These are phyloP conservation scores for Scheffersomyces illinoinensis DNA, from an alignment of 1,139 yeast species.

Conservation along the genomic window DNA sequence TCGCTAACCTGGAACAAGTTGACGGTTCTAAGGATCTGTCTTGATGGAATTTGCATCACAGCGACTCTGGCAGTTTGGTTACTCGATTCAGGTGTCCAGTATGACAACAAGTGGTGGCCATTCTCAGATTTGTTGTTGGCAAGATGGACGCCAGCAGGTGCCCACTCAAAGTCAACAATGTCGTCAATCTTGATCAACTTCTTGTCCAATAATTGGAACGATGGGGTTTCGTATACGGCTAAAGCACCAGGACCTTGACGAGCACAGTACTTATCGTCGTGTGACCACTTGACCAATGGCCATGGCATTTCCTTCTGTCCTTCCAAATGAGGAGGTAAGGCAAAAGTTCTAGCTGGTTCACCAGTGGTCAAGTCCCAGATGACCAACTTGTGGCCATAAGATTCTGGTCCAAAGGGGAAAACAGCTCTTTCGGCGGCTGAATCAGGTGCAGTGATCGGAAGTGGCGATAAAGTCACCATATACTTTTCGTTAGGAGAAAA, in stretches of 20 bases:
- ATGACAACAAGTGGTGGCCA: conserved; percentile 74
- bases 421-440: conserved; percentile 60
- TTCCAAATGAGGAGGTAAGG: conserved; percentile 77
- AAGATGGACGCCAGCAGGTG: conserved; percentile 82
- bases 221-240: conserved; percentile 78
- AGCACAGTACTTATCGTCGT: conserved; percentile 91
- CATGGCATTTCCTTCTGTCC: conserved; percentile 78
- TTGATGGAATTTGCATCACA: conserved; percentile 83
- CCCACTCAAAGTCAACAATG: conserved; percentile 90
- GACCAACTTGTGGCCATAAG: conserved; percentile 91
- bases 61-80: conserved; percentile 97
- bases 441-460: conserved; percentile 75
- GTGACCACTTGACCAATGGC: conserved; percentile 98
- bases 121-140: conserved; percentile 53
- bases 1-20: conserved; percentile 93
- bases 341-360: conserved; percentile 85
- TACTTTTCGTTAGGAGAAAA: conserved; percentile 91
- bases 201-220: conserved; percentile 75
- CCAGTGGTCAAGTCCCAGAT: conserved; percentile 91
- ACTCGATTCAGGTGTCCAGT: conserved; percentile 94
- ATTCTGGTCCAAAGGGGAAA: conserved; percentile 85
- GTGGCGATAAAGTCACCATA: conserved; percentile 87
- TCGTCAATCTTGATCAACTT: conserved; percentile 84
- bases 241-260: conserved; percentile 93
- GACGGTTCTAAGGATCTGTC: conserved; percentile 82